Percentiles rank a stretch among this genome's conserved stretches.
Evolutionary conservation across 1,139 yeast species (phyloP).

Genomic region (Pichia sp.): DNA sequence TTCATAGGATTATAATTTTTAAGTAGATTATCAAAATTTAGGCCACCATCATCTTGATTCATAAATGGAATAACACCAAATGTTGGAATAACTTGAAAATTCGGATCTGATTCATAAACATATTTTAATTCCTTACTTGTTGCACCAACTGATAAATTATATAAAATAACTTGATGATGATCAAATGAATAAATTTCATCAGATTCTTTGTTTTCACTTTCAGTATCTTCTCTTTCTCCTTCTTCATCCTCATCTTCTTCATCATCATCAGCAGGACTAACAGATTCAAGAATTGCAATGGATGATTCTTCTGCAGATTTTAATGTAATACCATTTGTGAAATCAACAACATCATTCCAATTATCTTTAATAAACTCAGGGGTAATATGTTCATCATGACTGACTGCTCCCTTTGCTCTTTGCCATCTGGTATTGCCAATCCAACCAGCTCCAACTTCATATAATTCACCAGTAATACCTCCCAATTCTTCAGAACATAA

Average conservation of each 20-base stretch:
- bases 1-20: constrained; percentile 85
- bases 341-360: constrained; percentile 63
- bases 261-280: constrained; percentile 43
- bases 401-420: constrained; percentile 80
- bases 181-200: constrained; percentile 39
- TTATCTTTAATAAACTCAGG: constrained; percentile 51
- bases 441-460: constrained; percentile 90
- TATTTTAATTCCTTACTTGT: constrained; percentile 69
- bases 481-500: constrained; percentile 66
- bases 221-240: too few relatives aligned
- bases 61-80: constrained; percentile 84
- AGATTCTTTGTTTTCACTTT: constrained; percentile 27
- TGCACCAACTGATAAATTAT: constrained; percentile 90
- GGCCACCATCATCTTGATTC: constrained; percentile 30
- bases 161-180: constrained; percentile 71
- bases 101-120: constrained; percentile 67
- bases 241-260: constrained; percentile 45
- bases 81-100: constrained; percentile 88
- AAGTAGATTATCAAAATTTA: constrained; percentile 34
- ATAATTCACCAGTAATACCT: constrained; percentile 61
- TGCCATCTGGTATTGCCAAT: constrained; percentile 93
- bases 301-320: constrained; percentile 69
- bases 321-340: constrained; percentile 56
- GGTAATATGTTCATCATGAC: constrained; percentile 36
- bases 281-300: constrained; percentile 66